Evolutionary conservation across 2,329 filamentous ascomycete genomes (phyloP).

Genomic region (Diaporthe aspalathi): DNA sequence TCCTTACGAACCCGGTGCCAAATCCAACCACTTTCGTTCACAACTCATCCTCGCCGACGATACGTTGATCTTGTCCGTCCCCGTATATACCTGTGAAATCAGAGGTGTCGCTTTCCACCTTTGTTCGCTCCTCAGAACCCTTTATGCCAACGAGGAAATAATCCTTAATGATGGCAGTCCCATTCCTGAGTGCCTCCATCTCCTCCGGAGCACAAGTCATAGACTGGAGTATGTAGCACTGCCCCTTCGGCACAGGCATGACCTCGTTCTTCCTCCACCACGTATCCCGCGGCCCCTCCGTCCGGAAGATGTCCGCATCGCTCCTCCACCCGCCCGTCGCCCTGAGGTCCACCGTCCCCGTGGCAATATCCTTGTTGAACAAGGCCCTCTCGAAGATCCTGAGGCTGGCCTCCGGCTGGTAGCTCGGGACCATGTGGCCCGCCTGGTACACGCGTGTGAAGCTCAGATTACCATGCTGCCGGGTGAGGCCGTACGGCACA

Average conservation of each 20-base stretch:
- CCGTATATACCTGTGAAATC: background rate
- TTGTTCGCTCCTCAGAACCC: background rate
- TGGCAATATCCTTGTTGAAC: conserved; percentile 58
- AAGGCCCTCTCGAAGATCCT: conserved; percentile 63
- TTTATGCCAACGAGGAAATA: conserved; percentile 41
- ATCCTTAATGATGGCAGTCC: conserved; percentile 41
- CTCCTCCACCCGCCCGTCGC: conserved; percentile 33
- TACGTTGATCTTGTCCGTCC: background rate
- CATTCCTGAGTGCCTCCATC: conserved; percentile 39
- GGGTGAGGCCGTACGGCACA: conserved; percentile 66
- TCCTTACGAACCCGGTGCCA: background rate
- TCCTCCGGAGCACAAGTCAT: conserved; percentile 40
- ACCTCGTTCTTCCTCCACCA: conserved; percentile 38
- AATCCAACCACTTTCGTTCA: background rate
- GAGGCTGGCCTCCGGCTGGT: conserved; percentile 59
- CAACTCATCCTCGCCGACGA: conserved; percentile 10
- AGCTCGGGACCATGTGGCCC: conserved; percentile 63
- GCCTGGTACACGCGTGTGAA: conserved; percentile 68
- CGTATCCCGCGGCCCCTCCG: conserved; percentile 32
- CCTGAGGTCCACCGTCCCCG: conserved; percentile 52
- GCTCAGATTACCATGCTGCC: conserved; percentile 73
- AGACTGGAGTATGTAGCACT: conserved; percentile 35
- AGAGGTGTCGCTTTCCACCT: background rate
- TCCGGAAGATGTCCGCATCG: conserved; percentile 22
- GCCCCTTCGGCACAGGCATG: conserved; percentile 1